Conservation (phyloP, 257 asterid genomes). For the Asclepias syriaca region DNA sequence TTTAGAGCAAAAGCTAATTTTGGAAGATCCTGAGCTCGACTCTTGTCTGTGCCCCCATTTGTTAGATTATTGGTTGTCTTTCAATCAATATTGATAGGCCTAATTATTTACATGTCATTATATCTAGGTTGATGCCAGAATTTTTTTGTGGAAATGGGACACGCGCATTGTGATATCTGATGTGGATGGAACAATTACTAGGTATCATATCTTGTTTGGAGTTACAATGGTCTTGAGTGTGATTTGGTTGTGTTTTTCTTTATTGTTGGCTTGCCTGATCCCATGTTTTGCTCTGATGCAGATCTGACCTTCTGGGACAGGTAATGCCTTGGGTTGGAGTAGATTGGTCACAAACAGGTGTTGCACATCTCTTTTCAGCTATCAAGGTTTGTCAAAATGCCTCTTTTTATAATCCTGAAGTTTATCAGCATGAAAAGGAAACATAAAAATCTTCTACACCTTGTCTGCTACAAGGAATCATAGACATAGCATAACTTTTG, state of each 20-base stretch:
- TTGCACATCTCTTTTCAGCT: conserved; percentile 91
- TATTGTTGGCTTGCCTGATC: conserved; percentile 5
- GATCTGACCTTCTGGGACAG: conserved; percentile 94
- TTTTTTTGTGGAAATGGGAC: conserved; percentile 93
- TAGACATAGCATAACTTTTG: not conserved
- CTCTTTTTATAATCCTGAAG: not conserved
- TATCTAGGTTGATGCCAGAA: conserved; percentile 83
- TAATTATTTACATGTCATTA: conserved; percentile 23
- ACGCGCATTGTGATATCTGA: conserved; percentile 84
- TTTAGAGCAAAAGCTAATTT: too few species aligned
- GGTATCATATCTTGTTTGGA: conserved; percentile 33
- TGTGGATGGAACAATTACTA: conserved; percentile 96
- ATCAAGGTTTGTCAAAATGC: conserved; percentile 55
- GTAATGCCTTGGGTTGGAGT: conserved; percentile 97
- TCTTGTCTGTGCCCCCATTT: too few species aligned
- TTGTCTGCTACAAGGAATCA: not conserved
- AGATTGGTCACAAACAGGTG: conserved; percentile 98
- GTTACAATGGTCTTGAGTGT: not conserved
- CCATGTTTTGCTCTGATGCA: conserved; percentile 20
- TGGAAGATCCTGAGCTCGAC: too few species aligned
- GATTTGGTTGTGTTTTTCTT: not conserved
- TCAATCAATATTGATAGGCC: not conserved
- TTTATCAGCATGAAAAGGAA: not conserved
- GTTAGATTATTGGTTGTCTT: not conserved
- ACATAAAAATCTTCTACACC: not conserved